These are phyloP conservation scores for Alternaria alternata DNA, from an alignment of 2,329 filamentous ascomycete species.

Conservation along the genomic window DNA sequence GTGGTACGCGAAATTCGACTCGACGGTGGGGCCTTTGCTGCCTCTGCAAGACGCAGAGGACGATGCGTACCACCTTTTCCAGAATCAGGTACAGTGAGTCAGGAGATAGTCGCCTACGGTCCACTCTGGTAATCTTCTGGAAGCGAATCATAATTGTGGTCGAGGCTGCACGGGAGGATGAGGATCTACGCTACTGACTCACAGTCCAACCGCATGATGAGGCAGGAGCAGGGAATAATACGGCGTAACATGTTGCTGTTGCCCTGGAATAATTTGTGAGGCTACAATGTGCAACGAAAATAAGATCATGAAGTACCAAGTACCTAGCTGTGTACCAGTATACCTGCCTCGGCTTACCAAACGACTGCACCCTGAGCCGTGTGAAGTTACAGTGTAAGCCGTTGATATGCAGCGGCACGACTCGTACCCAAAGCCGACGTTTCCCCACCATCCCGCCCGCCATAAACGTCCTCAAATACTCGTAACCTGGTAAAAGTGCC, in stretches of 20 bases:
- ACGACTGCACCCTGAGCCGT: background rate
- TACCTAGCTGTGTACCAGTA: background rate
- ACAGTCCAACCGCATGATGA: constrained; percentile 3
- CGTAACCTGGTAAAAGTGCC: background rate
- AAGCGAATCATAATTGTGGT: constrained; percentile 8
- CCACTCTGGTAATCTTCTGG: constrained; percentile 13
- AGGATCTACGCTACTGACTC: constrained; percentile 17
- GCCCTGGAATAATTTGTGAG: background rate
- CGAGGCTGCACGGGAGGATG: constrained; percentile 4
- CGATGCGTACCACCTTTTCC: background rate
- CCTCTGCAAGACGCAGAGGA: background rate
- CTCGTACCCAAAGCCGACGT: background rate
- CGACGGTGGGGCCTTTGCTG: background rate
- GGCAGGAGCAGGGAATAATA: constrained; percentile 2
- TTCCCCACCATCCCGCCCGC: background rate
- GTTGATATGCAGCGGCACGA: background rate
- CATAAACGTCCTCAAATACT: background rate
- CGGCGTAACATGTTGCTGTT: constrained; percentile 3
- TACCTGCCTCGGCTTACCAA: background rate
- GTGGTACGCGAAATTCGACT: constrained; percentile 8
- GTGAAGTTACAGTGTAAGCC: background rate
- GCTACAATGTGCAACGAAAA: background rate
- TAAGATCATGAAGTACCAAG: background rate
- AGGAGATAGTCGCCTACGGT: constrained; percentile 1
- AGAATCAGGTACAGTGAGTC: background rate